Evolutionary conservation across 192 early-diverging fungal genomes (phyloP).

Genomic region (Jimgerdemannia lactiflua): DNA sequence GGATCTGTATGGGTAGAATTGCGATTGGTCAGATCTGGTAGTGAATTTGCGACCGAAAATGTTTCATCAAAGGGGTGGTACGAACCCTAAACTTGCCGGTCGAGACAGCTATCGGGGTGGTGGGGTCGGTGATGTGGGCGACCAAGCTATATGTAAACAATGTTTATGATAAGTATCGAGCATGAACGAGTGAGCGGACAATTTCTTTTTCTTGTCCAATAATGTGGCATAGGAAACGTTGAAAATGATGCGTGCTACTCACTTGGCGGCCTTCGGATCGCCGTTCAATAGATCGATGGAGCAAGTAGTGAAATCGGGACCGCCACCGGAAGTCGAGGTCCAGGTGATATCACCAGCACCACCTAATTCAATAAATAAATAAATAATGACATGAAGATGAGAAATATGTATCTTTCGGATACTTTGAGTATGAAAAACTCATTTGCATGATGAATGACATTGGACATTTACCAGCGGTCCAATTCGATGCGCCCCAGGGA

Average conservation of each 20-base stretch:
- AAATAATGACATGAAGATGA: neutral
- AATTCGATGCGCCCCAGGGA: neutral
- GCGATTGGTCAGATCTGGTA: no score
- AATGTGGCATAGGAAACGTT: no score
- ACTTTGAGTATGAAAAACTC: no score
- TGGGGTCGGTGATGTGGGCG: neutral
- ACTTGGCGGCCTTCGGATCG: neutral
- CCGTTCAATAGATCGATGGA: neutral
- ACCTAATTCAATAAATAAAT: neutral
- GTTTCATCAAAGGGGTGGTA: no score
- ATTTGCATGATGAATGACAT: no score
- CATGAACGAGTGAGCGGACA: neutral
- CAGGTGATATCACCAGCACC: conserved; percentile 8
- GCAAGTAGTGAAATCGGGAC: neutral
- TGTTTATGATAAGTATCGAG: neutral
- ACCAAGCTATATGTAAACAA: neutral
- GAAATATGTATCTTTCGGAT: neutral
- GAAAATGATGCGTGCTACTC: neutral
- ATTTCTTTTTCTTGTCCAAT: no score
- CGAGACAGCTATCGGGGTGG: neutral
- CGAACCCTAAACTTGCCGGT: neutral
- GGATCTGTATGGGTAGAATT: neutral
- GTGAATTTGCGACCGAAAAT: no score
- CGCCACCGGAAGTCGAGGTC: conserved; percentile 2
- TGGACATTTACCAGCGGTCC: neutral